phyloP scores from a whole-genome alignment of 768 basidiomycete species.

The Hortiboletus flavorubellus region DNA sequence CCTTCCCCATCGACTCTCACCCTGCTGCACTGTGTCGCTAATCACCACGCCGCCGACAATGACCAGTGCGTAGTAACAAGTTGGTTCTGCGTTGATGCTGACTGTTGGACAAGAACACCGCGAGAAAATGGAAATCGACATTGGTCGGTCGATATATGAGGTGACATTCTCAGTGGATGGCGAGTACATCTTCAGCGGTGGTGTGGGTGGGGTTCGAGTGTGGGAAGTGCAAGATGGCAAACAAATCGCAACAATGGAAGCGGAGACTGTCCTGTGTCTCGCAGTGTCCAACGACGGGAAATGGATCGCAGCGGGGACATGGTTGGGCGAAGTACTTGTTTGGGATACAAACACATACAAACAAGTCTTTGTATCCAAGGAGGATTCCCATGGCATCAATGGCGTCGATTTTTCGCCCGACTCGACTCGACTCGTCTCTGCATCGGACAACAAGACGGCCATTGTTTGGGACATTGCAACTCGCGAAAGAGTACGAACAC shows the following conservation, averaged over 20 bases:
- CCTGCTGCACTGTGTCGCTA: background rate
- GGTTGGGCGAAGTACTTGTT: background rate
- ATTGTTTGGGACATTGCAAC: background rate
- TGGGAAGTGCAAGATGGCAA: too few species aligned
- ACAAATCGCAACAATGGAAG: background rate
- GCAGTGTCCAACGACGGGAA: background rate
- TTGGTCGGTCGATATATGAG: background rate
- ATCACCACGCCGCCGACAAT: background rate
- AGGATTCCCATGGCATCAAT: accelerated
- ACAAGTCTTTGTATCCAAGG: background rate
- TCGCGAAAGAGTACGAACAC: background rate
- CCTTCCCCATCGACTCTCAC: too few species aligned
- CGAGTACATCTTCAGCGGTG: too few species aligned
- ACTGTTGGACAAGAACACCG: background rate
- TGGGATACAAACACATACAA: slow-evolving; percentile 1
- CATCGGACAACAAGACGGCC: background rate
- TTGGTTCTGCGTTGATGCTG: background rate
- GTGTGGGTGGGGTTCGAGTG: too few species aligned
- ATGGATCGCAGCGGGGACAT: background rate
- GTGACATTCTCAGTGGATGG: too few species aligned
- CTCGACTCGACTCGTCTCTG: background rate
- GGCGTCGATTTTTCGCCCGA: slow-evolving; percentile 7
- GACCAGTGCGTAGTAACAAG: background rate
- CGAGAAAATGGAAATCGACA: background rate
- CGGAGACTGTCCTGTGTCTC: background rate